Evolutionary conservation across 345 rosid species (phyloP).

Genomic region (Hibiscus mutabilis): DNA sequence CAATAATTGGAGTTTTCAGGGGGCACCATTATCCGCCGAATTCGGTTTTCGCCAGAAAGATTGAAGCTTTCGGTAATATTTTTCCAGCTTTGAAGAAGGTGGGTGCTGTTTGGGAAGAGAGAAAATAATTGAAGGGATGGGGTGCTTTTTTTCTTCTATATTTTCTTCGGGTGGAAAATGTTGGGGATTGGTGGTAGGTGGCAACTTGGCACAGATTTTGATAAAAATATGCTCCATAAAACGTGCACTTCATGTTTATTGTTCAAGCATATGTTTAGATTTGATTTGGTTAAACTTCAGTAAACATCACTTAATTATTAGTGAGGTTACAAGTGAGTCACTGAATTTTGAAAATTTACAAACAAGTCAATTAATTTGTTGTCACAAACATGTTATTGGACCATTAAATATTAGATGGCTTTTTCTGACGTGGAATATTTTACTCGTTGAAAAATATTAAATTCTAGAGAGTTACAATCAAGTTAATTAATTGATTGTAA

Average conservation of each 20-base stretch:
- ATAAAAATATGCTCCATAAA: neutral
- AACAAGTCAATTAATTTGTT: too few relatives aligned
- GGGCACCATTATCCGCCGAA: conserved; percentile 49
- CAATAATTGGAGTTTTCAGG: conserved; percentile 56
- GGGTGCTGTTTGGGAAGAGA: conserved; percentile 9
- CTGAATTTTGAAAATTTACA: too few relatives aligned
- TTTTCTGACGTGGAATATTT: too few relatives aligned
- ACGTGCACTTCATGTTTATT: neutral
- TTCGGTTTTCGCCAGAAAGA: conserved; percentile 11
- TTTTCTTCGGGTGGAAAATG: conserved; percentile 1
- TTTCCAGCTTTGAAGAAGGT: neutral
- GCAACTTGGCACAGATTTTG: conserved; percentile 13
- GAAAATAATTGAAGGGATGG: neutral
- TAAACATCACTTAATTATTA: neutral
- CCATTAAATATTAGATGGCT: too few relatives aligned
- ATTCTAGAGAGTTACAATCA: too few relatives aligned
- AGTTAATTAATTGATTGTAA: too few relatives aligned
- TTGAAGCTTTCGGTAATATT: neutral
- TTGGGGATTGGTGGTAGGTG: neutral
- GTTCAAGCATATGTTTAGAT: neutral
- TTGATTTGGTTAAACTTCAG: neutral
- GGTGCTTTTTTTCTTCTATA: neutral
- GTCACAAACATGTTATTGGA: too few relatives aligned
- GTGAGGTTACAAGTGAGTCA: too few relatives aligned
- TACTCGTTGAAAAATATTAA: too few relatives aligned